phyloP scores from a whole-genome alignment of 345 rosid species.

The Gossypioides kirkii region DNA sequence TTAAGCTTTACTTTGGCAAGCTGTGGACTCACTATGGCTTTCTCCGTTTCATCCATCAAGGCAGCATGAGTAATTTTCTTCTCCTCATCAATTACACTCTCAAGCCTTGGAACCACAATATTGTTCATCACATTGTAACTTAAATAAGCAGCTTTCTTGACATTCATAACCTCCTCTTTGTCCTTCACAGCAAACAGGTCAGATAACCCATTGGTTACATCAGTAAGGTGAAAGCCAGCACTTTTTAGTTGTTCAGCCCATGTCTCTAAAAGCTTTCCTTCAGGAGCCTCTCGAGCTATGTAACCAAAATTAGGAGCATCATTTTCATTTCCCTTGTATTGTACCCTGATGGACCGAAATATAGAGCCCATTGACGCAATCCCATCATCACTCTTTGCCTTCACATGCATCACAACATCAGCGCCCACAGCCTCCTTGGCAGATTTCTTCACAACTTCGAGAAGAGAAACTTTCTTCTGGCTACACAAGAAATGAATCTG shows the following conservation, averaged over 20 bases:
- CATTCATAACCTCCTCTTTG: conserved; percentile 49
- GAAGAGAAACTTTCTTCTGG: conserved; percentile 65
- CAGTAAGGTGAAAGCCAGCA: conserved; percentile 52
- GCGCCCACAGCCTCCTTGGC: conserved; percentile 53
- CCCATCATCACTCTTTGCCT: conserved; percentile 70
- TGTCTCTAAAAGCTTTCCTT: conserved; percentile 72
- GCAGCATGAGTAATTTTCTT: conserved; percentile 75
- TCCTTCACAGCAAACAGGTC: conserved; percentile 89
- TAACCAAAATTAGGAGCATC: conserved; percentile 52
- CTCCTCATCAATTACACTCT: conserved; percentile 87
- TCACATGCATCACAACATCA: conserved; percentile 66
- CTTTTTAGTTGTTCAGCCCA: conserved; percentile 63
- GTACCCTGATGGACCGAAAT: conserved; percentile 24
- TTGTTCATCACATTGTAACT: conserved; percentile 70
- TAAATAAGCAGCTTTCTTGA: conserved; percentile 52
- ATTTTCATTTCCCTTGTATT: conserved; percentile 35
- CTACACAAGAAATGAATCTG: conserved; percentile 79
- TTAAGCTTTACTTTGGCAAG: conserved; percentile 74
- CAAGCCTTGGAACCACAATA: conserved; percentile 82
- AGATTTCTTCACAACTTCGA: conserved; percentile 56
- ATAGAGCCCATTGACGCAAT: conserved; percentile 46
- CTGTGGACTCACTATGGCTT: conserved; percentile 77
- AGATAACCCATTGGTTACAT: conserved; percentile 61
- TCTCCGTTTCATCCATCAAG: conserved; percentile 89
- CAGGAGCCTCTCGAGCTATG: conserved; percentile 68